Evolutionary conservation across 1,284 basidiomycete species (phyloP).

Genomic region (Trichosporon faecale): DNA sequence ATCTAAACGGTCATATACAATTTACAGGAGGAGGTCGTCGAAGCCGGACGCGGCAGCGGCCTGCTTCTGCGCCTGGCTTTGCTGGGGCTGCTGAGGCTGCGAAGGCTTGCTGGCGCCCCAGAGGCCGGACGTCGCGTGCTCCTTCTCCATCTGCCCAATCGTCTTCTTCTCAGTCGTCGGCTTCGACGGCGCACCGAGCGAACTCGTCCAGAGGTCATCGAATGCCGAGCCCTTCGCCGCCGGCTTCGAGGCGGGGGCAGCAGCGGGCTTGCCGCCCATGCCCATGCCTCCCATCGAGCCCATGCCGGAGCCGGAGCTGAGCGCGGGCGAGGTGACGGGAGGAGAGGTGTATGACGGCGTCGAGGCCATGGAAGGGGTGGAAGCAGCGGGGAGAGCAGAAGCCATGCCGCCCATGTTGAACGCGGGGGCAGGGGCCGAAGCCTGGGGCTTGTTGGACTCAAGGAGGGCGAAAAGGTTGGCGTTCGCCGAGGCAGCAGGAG

Average conservation of each 20-base stretch:
- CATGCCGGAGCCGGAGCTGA: conserved; percentile 22
- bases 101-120: conserved; percentile 57
- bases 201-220: conserved; percentile 87
- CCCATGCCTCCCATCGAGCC: conserved; percentile 7
- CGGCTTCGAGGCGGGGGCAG: conserved; percentile 16
- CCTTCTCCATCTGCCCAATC: conserved; percentile 80
- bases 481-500: conserved; percentile 34
- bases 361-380: conserved; percentile 14
- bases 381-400: conserved; percentile 30
- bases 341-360: conserved; percentile 15
- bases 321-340: background rate
- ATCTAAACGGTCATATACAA: conserved; percentile 9
- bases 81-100: conserved; percentile 1
- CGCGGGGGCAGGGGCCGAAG: conserved; percentile 18
- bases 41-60: conserved; percentile 23
- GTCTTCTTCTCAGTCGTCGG: conserved; percentile 58
- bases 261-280: conserved; percentile 19
- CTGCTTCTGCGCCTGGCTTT: conserved; percentile 18
- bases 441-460: conserved; percentile 36
- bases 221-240: conserved; percentile 54
- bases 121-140: conserved; percentile 71
- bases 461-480: conserved; percentile 57
- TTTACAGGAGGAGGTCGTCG: conserved; percentile 35
- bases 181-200: conserved; percentile 55
- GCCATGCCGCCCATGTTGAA: conserved; percentile 8